Conservation (phyloP, 208 protist genomes). For the Trypanosoma melophagium region DNA sequence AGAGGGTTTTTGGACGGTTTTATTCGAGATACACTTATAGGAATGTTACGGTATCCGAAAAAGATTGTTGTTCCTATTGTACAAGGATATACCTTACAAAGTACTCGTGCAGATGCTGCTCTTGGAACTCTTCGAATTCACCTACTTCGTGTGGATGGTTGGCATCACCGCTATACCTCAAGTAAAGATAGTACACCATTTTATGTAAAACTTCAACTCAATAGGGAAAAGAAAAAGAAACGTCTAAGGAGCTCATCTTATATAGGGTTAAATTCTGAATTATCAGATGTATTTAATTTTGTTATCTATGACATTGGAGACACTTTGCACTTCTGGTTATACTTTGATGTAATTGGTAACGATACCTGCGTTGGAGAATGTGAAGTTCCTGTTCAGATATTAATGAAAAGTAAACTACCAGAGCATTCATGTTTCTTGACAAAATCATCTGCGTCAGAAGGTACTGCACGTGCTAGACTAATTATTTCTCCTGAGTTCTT, state of each 20-base stretch:
- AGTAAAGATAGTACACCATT: slow-evolving; percentile 62
- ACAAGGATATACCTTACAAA: slow-evolving; percentile 46
- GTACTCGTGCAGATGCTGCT: slow-evolving; percentile 39
- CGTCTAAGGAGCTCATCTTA: slow-evolving; percentile 48
- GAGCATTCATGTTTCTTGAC: slow-evolving; percentile 43
- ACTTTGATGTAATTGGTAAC: slow-evolving; percentile 65
- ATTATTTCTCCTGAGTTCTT: slow-evolving; percentile 48
- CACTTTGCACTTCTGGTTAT: slow-evolving; percentile 60
- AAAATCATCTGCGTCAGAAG: slow-evolving; percentile 34
- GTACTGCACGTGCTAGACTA: slow-evolving; percentile 41
- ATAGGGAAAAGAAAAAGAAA: slow-evolving; percentile 38
- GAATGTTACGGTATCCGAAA: slow-evolving; percentile 63
- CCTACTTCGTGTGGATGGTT: slow-evolving; percentile 47
- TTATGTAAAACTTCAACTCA: slow-evolving; percentile 53
- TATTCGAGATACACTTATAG: slow-evolving; percentile 66
- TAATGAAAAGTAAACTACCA: slow-evolving; percentile 38
- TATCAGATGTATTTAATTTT: slow-evolving; percentile 58
- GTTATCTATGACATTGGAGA: slow-evolving; percentile 61
- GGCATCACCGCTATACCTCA: slow-evolving; percentile 48
- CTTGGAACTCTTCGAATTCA: slow-evolving; percentile 56
- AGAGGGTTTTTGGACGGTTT: slow-evolving; percentile 63
- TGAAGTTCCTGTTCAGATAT: slow-evolving; percentile 41
- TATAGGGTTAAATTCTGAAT: slow-evolving; percentile 43
- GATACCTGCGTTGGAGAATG: slow-evolving; percentile 58
- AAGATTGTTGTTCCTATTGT: slow-evolving; percentile 54